Conservation (phyloP, 2,329 filamentous ascomycete species). For the Geosmithia morbida region DNA sequence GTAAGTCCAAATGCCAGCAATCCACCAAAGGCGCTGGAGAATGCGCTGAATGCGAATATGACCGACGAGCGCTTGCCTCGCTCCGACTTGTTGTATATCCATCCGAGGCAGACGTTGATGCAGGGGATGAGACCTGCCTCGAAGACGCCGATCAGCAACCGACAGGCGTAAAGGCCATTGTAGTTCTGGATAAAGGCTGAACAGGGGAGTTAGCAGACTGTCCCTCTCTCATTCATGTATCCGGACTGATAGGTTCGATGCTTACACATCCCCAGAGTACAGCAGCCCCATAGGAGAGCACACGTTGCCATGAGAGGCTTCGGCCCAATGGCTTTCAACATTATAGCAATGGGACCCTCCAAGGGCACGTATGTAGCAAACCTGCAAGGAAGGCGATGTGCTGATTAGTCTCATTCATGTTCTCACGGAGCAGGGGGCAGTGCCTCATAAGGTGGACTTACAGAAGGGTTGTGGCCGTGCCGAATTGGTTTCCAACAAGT, state of each 20-base stretch:
- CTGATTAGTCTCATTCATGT: too few species aligned
- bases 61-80: constrained; percentile 15
- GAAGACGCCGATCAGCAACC: constrained; percentile 6
- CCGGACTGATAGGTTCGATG: background rate
- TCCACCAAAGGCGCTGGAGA: constrained; percentile 25
- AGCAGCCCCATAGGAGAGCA: constrained; percentile 2
- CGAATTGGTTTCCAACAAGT: constrained; percentile 14
- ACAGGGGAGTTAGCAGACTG: background rate
- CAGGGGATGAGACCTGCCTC: constrained; percentile 8
- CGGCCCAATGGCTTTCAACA: constrained; percentile 14
- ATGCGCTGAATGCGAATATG: constrained; percentile 22
- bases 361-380: constrained; percentile 17
- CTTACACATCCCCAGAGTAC: constrained; percentile 3
- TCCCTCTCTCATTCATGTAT: background rate
- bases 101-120: constrained; percentile 7
- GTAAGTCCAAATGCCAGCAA: constrained; percentile 25
- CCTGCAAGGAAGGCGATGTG: background rate
- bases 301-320: constrained; percentile 12
- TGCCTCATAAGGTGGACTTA: constrained; percentile 2
- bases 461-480: constrained; percentile 12
- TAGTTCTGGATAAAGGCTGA: constrained; percentile 8
- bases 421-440: background rate
- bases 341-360: constrained; percentile 14
- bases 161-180: constrained; percentile 8
- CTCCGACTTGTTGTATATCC: constrained; percentile 7